Conservation (phyloP, 2,329 filamentous ascomycete species). For the Fusarium tuaranense region DNA sequence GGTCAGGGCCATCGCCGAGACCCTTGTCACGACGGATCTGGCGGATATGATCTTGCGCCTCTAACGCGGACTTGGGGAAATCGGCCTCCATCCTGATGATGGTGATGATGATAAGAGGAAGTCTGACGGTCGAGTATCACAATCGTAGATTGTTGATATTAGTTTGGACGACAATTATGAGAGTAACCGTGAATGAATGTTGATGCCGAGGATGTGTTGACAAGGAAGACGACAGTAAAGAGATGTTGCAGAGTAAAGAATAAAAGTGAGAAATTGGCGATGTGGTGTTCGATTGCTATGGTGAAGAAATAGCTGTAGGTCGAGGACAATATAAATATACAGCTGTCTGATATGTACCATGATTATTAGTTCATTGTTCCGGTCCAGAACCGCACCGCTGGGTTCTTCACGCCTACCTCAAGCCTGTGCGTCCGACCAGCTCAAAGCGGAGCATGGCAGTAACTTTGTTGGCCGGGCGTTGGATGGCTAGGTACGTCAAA, state of each 20-base stretch:
- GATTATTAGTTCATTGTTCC: not conserved
- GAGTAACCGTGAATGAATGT: not conserved
- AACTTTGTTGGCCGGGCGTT: not conserved
- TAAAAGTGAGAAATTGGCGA: not conserved
- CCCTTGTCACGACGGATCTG: constrained; percentile 8
- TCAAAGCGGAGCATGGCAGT: not conserved
- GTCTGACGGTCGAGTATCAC: not conserved
- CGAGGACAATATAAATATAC: not conserved
- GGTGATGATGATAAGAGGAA: not conserved
- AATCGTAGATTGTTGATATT: not conserved
- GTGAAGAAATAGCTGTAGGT: not conserved
- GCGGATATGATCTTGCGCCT: constrained; percentile 12
- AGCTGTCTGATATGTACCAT: not conserved
- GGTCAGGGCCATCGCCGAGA: constrained; percentile 6
- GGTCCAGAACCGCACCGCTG: not conserved
- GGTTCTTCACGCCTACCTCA: not conserved
- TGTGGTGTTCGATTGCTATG: not conserved
- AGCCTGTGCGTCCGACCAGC: not conserved
- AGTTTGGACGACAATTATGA: not conserved
- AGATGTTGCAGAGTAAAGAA: not conserved
- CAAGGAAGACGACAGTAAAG: not conserved
- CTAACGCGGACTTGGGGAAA: constrained; percentile 1
- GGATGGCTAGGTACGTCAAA: not conserved
- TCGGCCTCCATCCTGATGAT: not conserved
- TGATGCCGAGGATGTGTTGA: not conserved